Evolutionary conservation across 176 grass and related monocot genomes (phyloP).

Genomic region (Phoenix dactylifera): DNA sequence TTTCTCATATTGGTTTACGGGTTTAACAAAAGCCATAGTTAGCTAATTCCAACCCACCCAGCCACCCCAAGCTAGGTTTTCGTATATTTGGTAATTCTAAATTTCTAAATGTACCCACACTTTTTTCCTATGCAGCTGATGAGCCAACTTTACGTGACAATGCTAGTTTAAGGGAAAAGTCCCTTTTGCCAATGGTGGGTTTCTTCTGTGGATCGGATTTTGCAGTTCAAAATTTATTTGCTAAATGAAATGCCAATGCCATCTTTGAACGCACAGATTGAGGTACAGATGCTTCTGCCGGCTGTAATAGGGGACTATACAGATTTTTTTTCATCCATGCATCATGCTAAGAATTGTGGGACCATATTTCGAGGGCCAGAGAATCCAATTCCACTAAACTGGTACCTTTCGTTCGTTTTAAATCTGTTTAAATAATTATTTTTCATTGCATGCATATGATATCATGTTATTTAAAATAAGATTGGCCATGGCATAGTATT

Average conservation of each 20-base stretch:
- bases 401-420: constrained; percentile 33
- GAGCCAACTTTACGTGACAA: constrained; percentile 75
- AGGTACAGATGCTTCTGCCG: constrained; percentile 78
- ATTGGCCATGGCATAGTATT: too few relatives aligned
- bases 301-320: constrained; percentile 79
- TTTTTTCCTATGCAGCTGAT: constrained; percentile 41
- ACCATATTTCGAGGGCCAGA: constrained; percentile 80
- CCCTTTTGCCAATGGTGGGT: constrained; percentile 72
- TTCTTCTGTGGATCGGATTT: background rate
- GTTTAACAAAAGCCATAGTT: too few relatives aligned
- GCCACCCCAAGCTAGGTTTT: too few relatives aligned
- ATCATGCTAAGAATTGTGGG: constrained; percentile 91
- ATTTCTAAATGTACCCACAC: background rate
- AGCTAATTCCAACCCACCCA: too few relatives aligned
- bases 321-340: constrained; percentile 85
- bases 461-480: too few relatives aligned
- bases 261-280: constrained; percentile 35
- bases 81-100: too few relatives aligned
- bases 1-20: too few relatives aligned
- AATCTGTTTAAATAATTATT: background rate
- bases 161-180: constrained; percentile 55
- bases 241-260: constrained; percentile 12
- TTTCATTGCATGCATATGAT: too few relatives aligned
- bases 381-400: constrained; percentile 74
- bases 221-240: background rate